Evolutionary conservation across 768 basidiomycete genomes (phyloP), one percentile per base, ranked within the genome.

Genomic region (Cyathus striatus): DNA sequence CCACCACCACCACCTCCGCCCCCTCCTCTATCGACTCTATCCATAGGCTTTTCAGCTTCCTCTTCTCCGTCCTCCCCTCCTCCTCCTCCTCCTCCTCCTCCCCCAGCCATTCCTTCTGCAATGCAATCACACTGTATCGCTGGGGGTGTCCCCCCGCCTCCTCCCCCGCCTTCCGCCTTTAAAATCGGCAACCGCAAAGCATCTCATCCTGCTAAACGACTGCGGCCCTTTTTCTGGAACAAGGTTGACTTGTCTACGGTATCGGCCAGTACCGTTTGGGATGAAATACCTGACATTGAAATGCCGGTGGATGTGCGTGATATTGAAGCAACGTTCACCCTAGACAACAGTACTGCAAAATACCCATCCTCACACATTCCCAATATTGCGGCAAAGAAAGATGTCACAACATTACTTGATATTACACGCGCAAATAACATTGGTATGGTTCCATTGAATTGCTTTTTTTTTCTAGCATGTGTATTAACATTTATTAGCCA

Each of bases 171-270:
- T 9, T 65, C 64, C 13, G 60, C 63, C 6, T 66, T 65, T 46
- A 60, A 56, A 43, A 55, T 58, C 23, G 57, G 53, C 25, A 50
- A 46, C 27, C 66, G 59, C 40, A 72, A 65, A 47, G 48, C 57
- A 6, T 50, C 55, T 20, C 69, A 68, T 10, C 79, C 82, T n/a
- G 52, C 59, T 2, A 82, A 79, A 53, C 73, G 76, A 37, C 58
- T 90, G 40, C 85, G 86, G 60, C 88, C 93, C 2, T 92, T 96
- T 68, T 91, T 91, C 59, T 95, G 93, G 92, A 85, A 81, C 49
- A 94, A 95, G 52, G 48, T 93, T 4, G 64, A 72, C n/a, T 58
- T 56, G 10, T 50, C 68, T 5, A 55, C 64, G 4, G 50, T 73
- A 3, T 47, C 51, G 2, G 38, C 46, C 20, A 86, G 86, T 1